A percentile compares a stretch with the other conserved stretches of the same genome.
These are phyloP conservation scores for Chimonanthus praecox DNA, from an alignment of 164 flowering plant species.

Conservation along the genomic window DNA sequence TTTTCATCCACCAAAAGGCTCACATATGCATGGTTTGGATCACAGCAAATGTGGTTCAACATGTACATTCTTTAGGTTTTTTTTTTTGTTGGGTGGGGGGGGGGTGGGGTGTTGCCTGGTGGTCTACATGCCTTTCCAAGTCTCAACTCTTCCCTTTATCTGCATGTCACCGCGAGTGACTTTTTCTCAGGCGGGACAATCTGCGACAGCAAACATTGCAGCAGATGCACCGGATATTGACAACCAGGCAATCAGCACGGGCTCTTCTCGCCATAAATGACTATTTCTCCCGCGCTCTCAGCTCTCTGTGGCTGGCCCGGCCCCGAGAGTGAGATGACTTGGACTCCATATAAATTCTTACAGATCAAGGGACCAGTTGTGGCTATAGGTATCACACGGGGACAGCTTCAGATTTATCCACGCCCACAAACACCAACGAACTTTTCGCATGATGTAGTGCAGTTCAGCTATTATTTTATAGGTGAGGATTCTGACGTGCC, in stretches of 20 bases:
- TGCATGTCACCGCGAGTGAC: neutral
- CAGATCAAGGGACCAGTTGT: neutral
- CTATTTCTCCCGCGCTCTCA: conserved; percentile 72
- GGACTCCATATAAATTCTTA: neutral
- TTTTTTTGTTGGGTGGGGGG: too few relatives aligned
- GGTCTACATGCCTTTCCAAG: too few relatives aligned
- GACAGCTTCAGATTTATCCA: neutral
- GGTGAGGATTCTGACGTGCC: neutral
- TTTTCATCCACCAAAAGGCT: too few relatives aligned
- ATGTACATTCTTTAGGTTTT: too few relatives aligned
- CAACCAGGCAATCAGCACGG: conserved; percentile 81
- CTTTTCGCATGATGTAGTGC: neutral
- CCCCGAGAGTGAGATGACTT: conserved; percentile 47
- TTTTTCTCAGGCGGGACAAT: conserved; percentile 56
- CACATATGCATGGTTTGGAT: too few relatives aligned
- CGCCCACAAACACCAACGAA: neutral
- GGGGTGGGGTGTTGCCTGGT: too few relatives aligned
- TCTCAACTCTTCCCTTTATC: neutral
- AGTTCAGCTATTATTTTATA: neutral
- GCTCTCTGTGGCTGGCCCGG: conserved; percentile 79
- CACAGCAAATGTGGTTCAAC: too few relatives aligned
- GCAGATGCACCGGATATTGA: conserved; percentile 66
- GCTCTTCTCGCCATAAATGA: conserved; percentile 64
- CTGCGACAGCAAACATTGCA: conserved; percentile 70
- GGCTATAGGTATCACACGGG: neutral